Percentiles rank a stretch among this genome's conserved stretches.
phyloP scores from a whole-genome alignment of 352 stramenopile genomes.

The Phytophthora citricola region DNA sequence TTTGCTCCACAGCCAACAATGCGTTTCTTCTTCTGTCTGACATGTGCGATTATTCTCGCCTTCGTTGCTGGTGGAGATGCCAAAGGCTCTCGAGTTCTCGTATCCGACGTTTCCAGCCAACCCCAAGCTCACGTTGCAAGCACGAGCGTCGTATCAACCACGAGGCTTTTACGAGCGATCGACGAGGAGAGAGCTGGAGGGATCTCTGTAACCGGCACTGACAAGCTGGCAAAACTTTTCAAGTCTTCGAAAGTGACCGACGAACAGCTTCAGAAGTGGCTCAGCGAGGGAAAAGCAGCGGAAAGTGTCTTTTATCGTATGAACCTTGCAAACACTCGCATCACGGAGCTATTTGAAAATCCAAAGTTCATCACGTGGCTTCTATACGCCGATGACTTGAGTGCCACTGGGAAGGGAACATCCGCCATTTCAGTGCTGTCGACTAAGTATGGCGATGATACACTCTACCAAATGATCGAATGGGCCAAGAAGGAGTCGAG shows the following conservation, averaged over 20 bases:
- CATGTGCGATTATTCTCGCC: neutral
- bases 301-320: constrained; percentile 1
- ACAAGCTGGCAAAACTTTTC: neutral
- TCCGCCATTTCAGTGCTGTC: neutral
- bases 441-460: too few relatives aligned
- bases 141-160: neutral
- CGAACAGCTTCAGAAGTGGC: too few relatives aligned
- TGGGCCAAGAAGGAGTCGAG: neutral
- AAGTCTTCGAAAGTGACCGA: too few relatives aligned
- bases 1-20: neutral
- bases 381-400: constrained; percentile 8
- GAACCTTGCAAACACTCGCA: neutral
- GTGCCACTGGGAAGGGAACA: neutral
- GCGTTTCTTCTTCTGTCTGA: neutral
- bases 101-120: neutral
- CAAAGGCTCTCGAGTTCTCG: neutral
- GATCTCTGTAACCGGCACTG: neutral
- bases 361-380: neutral
- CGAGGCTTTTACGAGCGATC: neutral
- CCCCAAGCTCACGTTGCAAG: neutral
- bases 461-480: too few relatives aligned
- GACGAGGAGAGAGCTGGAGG: neutral
- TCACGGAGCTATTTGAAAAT: neutral
- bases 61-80: neutral
- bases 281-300: neutral